Conservation (phyloP, 495 filamentous ascomycete species). For the Aspergillus nidulans region DNA sequence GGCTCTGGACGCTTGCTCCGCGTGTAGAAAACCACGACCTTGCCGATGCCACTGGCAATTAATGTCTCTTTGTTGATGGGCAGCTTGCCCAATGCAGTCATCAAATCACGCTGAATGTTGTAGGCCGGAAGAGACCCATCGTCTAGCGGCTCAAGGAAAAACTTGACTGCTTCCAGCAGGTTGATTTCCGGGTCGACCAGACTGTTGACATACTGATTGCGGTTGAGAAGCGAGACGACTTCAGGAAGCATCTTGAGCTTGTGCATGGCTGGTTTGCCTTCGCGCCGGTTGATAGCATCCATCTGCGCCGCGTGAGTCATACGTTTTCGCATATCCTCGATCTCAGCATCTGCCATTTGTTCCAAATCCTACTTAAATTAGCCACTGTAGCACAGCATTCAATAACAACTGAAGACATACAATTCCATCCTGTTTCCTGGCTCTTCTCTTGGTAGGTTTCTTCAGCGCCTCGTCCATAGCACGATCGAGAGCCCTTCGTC, state of each 20-base stretch:
- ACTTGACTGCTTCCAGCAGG: conserved; percentile 87
- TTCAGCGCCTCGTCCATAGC: conserved; percentile 84
- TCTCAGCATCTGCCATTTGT: conserved; percentile 80
- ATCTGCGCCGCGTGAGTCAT: conserved; percentile 91
- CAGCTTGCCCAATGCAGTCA: conserved; percentile 71
- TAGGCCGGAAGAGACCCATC: conserved; percentile 92
- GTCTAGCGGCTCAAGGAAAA: conserved; percentile 94
- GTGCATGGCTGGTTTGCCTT: conserved; percentile 75
- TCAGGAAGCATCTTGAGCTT: conserved; percentile 95
- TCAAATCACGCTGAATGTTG: conserved; percentile 93
- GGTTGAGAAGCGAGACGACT: conserved; percentile 81
- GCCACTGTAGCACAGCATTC: neutral
- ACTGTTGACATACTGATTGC: conserved; percentile 72
- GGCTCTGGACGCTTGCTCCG: conserved; percentile 83
- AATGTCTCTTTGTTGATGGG: conserved; percentile 87
- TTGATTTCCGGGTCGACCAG: conserved; percentile 94
- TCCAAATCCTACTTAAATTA: conserved; percentile 68
- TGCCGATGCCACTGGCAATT: conserved; percentile 87
- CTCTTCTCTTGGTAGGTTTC: conserved; percentile 69
- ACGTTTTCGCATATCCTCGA: conserved; percentile 77
- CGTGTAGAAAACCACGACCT: conserved; percentile 93
- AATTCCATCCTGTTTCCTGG: conserved; percentile 79
- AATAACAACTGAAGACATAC: conserved; percentile 45
- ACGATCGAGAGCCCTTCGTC: conserved; percentile 73
- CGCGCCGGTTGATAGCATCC: conserved; percentile 74